Percentiles rank a stretch among this genome's conserved stretches.
phyloP scores from a whole-genome alignment of 805 yeast genomes.

The Hanseniaspora pseudoguilliermondii region DNA sequence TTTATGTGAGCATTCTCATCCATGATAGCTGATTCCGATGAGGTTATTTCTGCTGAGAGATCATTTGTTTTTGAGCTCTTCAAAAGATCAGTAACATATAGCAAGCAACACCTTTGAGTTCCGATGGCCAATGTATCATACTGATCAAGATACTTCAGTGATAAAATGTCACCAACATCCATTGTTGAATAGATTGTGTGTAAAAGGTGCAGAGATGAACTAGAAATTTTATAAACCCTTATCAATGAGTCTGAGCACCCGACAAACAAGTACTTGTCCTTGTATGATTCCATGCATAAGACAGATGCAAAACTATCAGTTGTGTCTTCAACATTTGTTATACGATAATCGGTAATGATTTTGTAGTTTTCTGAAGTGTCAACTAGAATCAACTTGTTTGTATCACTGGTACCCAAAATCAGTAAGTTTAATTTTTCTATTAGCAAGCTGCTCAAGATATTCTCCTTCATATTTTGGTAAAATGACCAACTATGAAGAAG shows the following conservation, averaged over 20 bases:
- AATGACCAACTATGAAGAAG: constrained; percentile 11
- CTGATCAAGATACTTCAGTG: constrained; percentile 54
- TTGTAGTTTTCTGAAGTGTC: constrained; percentile 4
- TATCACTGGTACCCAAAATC: constrained; percentile 9
- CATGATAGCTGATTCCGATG: neutral
- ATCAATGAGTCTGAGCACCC: constrained; percentile 87
- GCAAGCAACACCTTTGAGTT: constrained; percentile 79
- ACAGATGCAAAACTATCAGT: constrained; percentile 5
- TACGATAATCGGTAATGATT: neutral
- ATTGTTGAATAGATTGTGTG: constrained; percentile 62
- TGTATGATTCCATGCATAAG: constrained; percentile 1
- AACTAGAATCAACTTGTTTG: constrained; percentile 2
- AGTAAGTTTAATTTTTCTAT: constrained; percentile 1
- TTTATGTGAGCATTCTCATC: constrained; percentile 15
- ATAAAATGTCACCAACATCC: constrained; percentile 89
- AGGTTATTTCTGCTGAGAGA: neutral
- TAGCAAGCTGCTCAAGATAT: neutral
- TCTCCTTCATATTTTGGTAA: constrained; percentile 1
- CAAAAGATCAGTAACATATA: constrained; percentile 44
- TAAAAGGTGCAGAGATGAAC: constrained; percentile 15
- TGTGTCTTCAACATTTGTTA: neutral
- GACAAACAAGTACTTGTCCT: constrained; percentile 52
- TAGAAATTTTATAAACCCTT: constrained; percentile 60
- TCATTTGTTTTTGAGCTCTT: constrained; percentile 21
- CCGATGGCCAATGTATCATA: constrained; percentile 64